Evolutionary conservation across 2,329 filamentous ascomycete genomes (phyloP).

Genomic region (Aaosphaeria arxii): DNA sequence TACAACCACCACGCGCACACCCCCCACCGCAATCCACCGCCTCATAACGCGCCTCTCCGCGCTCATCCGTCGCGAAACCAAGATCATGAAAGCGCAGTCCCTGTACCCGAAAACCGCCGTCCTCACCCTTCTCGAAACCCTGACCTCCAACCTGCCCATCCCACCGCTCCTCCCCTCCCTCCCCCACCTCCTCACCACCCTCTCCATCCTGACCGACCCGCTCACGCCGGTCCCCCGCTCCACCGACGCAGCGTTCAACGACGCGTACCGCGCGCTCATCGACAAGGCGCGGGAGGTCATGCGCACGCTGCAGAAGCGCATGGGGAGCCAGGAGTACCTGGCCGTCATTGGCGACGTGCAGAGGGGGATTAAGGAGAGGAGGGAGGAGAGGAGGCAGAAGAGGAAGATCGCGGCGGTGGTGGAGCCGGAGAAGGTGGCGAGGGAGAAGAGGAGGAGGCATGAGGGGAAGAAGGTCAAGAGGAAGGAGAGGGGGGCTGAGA

Average conservation of each 20-base stretch:
- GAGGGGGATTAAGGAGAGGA: constrained; percentile 66
- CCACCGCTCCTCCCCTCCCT: constrained; percentile 62
- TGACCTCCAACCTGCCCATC: constrained; percentile 61
- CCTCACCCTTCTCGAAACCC: constrained; percentile 69
- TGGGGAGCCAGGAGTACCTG: constrained; percentile 80
- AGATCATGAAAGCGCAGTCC: constrained; percentile 58
- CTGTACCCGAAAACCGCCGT: constrained; percentile 73
- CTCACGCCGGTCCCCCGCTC: constrained; percentile 70
- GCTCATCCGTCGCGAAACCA: constrained; percentile 66
- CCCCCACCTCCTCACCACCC: constrained; percentile 61
- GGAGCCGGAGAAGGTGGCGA: constrained; percentile 71
- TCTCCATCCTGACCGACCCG: constrained; percentile 82
- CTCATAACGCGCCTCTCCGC: constrained; percentile 76
- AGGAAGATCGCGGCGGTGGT: constrained; percentile 83
- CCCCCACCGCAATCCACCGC: constrained; percentile 61
- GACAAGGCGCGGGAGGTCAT: constrained; percentile 73
- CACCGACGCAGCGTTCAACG: constrained; percentile 66
- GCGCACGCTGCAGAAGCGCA: constrained; percentile 77
- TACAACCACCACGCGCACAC: background rate
- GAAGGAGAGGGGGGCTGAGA: constrained; percentile 73
- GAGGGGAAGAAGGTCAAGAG: constrained; percentile 54
- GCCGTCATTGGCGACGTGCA: constrained; percentile 69
- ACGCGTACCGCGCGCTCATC: constrained; percentile 67
- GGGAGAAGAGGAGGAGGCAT: constrained; percentile 72
- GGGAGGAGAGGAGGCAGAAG: constrained; percentile 76